phyloP scores from a whole-genome alignment of 768 basidiomycete genomes.

The Boletus sp. region DNA sequence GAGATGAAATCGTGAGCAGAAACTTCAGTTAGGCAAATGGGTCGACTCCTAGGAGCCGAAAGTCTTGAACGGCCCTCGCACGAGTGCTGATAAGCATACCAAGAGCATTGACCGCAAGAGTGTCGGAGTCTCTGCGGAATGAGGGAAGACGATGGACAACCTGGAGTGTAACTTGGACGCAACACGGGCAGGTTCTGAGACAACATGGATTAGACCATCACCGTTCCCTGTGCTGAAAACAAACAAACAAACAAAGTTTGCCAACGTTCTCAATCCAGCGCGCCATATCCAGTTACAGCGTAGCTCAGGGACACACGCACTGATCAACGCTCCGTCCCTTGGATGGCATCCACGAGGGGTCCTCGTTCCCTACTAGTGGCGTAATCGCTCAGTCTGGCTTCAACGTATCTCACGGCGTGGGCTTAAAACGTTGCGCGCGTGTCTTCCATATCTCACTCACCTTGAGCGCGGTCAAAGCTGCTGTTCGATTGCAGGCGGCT shows the following conservation, averaged over 20 bases:
- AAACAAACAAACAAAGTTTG: not conserved
- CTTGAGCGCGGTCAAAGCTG: not conserved
- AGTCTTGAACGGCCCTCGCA: not conserved
- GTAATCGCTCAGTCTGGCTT: constrained; percentile 21
- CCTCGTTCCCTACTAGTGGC: constrained; percentile 26
- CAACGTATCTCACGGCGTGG: constrained; percentile 19
- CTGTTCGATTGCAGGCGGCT: not conserved
- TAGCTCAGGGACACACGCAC: constrained; percentile 4
- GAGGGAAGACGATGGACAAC: not conserved
- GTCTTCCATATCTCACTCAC: constrained; percentile 6
- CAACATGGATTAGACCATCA: too few species aligned
- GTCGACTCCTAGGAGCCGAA: not conserved
- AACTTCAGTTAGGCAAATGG: not conserved
- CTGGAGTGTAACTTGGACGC: not conserved
- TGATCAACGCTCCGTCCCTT: constrained; percentile 1
- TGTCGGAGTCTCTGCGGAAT: not conserved
- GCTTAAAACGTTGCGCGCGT: constrained; percentile 11
- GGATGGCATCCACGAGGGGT: constrained; percentile 24
- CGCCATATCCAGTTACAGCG: not conserved
- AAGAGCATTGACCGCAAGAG: not conserved
- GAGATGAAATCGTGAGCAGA: too few species aligned
- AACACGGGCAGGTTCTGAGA: not conserved
- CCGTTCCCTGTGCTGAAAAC: too few species aligned
- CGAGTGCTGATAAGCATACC: not conserved
- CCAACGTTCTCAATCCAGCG: not conserved